Evolutionary conservation across 164 flowering plant genomes (phyloP).

Genomic region (Buxus sempervirens): DNA sequence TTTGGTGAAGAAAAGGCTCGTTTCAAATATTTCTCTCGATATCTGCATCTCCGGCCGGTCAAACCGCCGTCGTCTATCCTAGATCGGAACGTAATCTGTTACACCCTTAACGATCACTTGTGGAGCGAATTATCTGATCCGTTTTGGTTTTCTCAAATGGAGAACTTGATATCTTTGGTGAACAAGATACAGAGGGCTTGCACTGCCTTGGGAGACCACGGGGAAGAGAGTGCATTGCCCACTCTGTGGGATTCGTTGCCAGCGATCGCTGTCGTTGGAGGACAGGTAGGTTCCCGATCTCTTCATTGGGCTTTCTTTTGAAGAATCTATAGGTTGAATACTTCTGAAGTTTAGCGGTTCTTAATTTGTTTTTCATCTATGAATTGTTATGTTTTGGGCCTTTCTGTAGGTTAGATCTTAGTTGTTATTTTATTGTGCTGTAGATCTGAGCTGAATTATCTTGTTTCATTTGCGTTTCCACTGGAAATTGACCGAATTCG

Average conservation of each 20-base stretch:
- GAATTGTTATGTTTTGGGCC: neutral
- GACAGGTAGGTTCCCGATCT: constrained; percentile 60
- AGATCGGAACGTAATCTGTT: neutral
- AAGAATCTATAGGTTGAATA: neutral
- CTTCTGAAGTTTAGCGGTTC: neutral
- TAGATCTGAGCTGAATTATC: neutral
- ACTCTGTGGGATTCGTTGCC: constrained; percentile 97
- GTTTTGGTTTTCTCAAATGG: constrained; percentile 37
- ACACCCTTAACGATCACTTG: neutral
- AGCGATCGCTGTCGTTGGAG: constrained; percentile 93
- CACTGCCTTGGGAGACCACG: constrained; percentile 88
- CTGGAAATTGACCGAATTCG: neutral
- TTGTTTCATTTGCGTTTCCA: neutral
- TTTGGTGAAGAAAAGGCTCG: neutral
- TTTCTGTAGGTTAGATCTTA: too few species aligned
- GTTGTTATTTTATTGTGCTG: too few species aligned
- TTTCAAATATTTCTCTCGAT: neutral
- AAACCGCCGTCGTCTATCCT: neutral
- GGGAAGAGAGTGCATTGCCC: constrained; percentile 77
- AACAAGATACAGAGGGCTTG: constrained; percentile 92
- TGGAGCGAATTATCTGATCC: too few species aligned
- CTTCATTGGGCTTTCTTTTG: neutral
- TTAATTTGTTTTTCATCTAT: neutral
- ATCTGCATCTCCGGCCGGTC: neutral
- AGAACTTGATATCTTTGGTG: constrained; percentile 70